Evolutionary conservation across 2,329 filamentous ascomycete genomes (phyloP).

Genomic region (Lachnellula subtilissima): DNA sequence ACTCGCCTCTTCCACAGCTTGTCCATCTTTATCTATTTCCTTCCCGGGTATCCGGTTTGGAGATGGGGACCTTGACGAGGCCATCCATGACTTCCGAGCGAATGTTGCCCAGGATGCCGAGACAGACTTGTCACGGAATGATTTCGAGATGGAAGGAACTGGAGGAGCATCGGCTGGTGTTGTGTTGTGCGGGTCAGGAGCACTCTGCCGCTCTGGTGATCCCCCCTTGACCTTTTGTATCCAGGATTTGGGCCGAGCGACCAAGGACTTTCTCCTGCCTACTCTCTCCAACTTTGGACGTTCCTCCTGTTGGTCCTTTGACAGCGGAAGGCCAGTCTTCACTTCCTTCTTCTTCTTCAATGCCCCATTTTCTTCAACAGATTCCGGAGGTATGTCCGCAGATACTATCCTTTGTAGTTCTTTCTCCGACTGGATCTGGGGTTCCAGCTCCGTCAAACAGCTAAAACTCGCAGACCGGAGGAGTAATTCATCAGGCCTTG

Average conservation of each 20-base stretch:
- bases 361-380: conserved; percentile 5
- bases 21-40: conserved; percentile 16
- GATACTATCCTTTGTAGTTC: conserved; percentile 16
- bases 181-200: conserved; percentile 14
- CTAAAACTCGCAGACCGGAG: conserved; percentile 55
- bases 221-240: conserved; percentile 29
- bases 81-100: conserved; percentile 47
- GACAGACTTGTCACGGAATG: conserved; percentile 36
- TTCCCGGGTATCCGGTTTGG: conserved; percentile 30
- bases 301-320: conserved; percentile 28
- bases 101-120: conserved; percentile 46
- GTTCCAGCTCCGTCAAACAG: conserved; percentile 40
- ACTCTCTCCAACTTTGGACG: conserved; percentile 24
- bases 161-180: conserved; percentile 34
- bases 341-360: conserved; percentile 13
- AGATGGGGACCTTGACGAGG: conserved; percentile 42
- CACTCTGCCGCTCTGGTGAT: conserved; percentile 26
- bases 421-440: conserved; percentile 16
- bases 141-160: conserved; percentile 25
- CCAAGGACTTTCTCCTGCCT: conserved; percentile 31
- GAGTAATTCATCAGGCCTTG: conserved; percentile 30
- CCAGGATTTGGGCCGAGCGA: conserved; percentile 33
- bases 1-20: conserved; percentile 14
- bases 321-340: conserved; percentile 12
- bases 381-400: conserved; percentile 8